Percentiles rank a stretch among this genome's conserved stretches.
Conservation (phyloP, 2,329 filamentous ascomycete genomes). For the Colletotrichum orchidophilum region DNA sequence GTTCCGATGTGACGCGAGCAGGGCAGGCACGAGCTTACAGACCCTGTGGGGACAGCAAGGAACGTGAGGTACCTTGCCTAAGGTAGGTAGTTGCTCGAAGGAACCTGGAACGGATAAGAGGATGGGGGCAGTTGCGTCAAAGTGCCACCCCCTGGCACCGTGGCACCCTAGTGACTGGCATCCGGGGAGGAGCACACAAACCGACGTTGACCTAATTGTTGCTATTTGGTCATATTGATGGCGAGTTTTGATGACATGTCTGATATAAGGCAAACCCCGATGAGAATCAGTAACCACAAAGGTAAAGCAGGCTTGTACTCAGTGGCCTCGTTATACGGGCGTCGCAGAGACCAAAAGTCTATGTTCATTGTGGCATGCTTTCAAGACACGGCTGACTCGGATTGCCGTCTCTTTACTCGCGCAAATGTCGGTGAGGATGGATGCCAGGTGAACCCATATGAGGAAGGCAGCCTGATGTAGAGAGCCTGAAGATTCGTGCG, state of each 20-base stretch:
- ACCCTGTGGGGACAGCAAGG: background rate
- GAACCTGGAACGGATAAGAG: constrained; percentile 20
- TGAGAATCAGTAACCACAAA: background rate
- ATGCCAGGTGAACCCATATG: background rate
- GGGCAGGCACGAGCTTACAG: background rate
- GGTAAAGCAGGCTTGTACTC: background rate
- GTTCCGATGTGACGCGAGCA: constrained; percentile 14
- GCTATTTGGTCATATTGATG: background rate
- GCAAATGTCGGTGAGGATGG: constrained; percentile 25
- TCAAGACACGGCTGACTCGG: constrained; percentile 22
- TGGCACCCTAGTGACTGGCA: constrained; percentile 13
- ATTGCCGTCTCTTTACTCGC: constrained; percentile 2
- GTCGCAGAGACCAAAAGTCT: background rate
- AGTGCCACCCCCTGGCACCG: background rate
- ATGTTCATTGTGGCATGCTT: background rate
- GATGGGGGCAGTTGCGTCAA: constrained; percentile 7
- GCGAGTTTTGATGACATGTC: background rate
- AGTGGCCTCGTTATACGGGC: background rate
- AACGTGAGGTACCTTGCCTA: background rate
- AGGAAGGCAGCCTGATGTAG: background rate
- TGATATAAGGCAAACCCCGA: background rate
- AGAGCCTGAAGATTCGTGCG: background rate
- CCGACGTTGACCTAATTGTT: constrained; percentile 5
- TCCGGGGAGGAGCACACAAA: constrained; percentile 17
- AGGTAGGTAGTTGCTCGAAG: no score